A percentile compares a stretch with the other conserved stretches of the same genome.
phyloP scores from a whole-genome alignment of 1,139 yeast genomes.

The Taiozyma sp. region DNA sequence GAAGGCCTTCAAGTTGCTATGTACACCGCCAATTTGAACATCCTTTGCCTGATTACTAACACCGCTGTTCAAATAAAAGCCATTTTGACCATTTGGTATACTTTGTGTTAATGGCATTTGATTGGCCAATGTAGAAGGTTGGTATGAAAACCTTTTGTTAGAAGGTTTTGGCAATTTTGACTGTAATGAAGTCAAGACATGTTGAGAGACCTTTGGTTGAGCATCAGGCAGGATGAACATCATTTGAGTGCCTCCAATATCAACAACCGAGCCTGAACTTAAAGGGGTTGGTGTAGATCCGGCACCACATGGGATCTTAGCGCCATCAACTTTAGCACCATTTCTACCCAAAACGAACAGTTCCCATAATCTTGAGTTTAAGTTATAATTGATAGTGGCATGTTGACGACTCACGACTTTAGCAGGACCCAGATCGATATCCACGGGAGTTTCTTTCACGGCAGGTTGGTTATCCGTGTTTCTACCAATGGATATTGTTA shows the following conservation, averaged over 20 bases:
- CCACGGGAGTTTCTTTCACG: slow-evolving; percentile 39
- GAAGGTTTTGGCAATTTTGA: slow-evolving; percentile 28
- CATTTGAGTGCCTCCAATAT: slow-evolving; percentile 97
- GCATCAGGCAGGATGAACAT: slow-evolving; percentile 95
- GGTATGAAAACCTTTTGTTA: slow-evolving; percentile 18
- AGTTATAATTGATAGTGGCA: slow-evolving; percentile 76
- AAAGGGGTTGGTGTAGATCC: slow-evolving; percentile 46
- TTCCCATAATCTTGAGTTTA: slow-evolving; percentile 79
- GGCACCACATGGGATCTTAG: slow-evolving; percentile 45
- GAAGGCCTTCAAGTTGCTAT: slow-evolving; percentile 36
- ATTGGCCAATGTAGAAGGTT: background rate
- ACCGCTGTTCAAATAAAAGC: slow-evolving; percentile 3
- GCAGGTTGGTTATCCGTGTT: slow-evolving; percentile 50
- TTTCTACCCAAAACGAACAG: slow-evolving; percentile 78
- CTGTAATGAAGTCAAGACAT: slow-evolving; percentile 38
- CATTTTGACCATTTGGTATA: slow-evolving; percentile 1
- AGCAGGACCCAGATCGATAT: slow-evolving; percentile 94
- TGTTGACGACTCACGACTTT: slow-evolving; percentile 91
- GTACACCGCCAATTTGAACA: slow-evolving; percentile 2
- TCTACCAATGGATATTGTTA: slow-evolving; percentile 77
- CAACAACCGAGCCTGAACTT: slow-evolving; percentile 81
- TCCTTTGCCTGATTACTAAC: background rate
- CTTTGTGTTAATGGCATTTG: background rate
- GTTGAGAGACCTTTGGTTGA: slow-evolving; percentile 57
- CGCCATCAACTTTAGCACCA: slow-evolving; percentile 85